Conservation (phyloP, 768 basidiomycete species). For the Melanogaster broomeanus region DNA sequence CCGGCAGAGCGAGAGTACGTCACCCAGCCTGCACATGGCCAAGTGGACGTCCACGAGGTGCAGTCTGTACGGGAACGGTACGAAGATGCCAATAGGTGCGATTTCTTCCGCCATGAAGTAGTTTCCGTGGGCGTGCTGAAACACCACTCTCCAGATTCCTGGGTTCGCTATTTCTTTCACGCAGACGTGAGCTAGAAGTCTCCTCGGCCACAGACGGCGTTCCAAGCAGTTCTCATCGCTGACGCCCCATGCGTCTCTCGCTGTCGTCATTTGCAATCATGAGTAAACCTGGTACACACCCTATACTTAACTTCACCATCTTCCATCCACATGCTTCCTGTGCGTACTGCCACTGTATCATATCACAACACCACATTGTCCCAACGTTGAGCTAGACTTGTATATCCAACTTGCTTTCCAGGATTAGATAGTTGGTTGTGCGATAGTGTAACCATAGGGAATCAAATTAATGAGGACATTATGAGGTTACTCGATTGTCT, state of each 20-base stretch:
- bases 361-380: conserved; percentile 3
- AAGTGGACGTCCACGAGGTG: conserved; percentile 39
- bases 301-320: background rate
- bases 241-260: background rate
- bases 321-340: background rate
- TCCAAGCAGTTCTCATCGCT: conserved; percentile 2
- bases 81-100: conserved; percentile 65
- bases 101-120: background rate
- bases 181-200: conserved; percentile 40
- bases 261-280: background rate
- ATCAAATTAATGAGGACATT: no score
- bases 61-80: conserved; percentile 58
- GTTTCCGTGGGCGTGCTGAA: conserved; percentile 5
- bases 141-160: conserved; percentile 46
- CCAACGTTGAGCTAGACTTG: background rate
- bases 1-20: background rate
- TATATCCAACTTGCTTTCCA: background rate
- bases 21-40: conserved; percentile 5
- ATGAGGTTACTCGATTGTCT: conserved; percentile 15
- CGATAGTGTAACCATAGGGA: no score
- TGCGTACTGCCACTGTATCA: conserved; percentile 10
- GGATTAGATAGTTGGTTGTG: background rate
- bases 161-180: conserved; percentile 64
- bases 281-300: background rate
- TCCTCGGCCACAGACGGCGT: background rate